These are phyloP conservation scores for Leptosphaerulina australis DNA, from an alignment of 2,329 filamentous ascomycete species.

Conservation along the genomic window DNA sequence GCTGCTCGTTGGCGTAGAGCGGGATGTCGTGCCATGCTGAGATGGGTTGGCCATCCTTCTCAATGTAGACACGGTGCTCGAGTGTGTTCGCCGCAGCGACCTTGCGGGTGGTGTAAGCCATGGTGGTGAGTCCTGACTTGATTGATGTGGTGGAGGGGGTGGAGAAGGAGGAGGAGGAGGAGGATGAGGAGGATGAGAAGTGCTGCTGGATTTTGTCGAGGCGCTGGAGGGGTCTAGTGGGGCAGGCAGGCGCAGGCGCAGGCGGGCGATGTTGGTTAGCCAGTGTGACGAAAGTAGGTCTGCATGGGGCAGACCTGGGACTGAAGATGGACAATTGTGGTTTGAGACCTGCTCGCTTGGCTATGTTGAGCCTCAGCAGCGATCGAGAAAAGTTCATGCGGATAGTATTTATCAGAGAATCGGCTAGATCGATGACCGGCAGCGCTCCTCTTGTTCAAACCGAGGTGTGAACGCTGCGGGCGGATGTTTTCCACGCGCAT, in stretches of 20 bases:
- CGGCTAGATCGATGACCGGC: slow-evolving; percentile 24
- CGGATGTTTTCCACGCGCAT: slow-evolving; percentile 17
- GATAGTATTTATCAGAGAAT: slow-evolving; percentile 20
- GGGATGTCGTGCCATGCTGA: slow-evolving; percentile 99
- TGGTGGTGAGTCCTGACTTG: slow-evolving; percentile 42
- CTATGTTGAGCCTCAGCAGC: slow-evolving; percentile 33
- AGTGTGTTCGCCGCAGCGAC: slow-evolving; percentile 88
- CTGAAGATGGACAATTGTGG: slow-evolving; percentile 28
- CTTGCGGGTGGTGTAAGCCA: slow-evolving; percentile 83
- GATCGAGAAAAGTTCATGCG: slow-evolving; percentile 34
- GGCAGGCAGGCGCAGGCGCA: slow-evolving; percentile 42
- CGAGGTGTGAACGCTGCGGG: slow-evolving; percentile 31
- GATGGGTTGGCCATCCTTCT: slow-evolving; percentile 93
- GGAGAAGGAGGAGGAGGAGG: slow-evolving; percentile 40
- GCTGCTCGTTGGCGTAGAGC: slow-evolving; percentile 93
- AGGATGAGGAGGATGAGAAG: slow-evolving; percentile 39
- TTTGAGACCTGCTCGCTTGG: slow-evolving; percentile 25
- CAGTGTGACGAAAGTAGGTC: slow-evolving; percentile 49
- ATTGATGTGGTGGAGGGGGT: slow-evolving; percentile 25
- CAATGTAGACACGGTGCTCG: slow-evolving; percentile 96
- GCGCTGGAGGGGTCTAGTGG: slow-evolving; percentile 48
- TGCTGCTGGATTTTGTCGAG: slow-evolving; percentile 52
- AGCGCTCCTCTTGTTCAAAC: slow-evolving; percentile 24
- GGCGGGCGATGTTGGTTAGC: slow-evolving; percentile 45
- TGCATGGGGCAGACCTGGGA: slow-evolving; percentile 41